Base-by-base conservation (phyloP, 306 rosid species). In the Lupinus albus region DNA sequence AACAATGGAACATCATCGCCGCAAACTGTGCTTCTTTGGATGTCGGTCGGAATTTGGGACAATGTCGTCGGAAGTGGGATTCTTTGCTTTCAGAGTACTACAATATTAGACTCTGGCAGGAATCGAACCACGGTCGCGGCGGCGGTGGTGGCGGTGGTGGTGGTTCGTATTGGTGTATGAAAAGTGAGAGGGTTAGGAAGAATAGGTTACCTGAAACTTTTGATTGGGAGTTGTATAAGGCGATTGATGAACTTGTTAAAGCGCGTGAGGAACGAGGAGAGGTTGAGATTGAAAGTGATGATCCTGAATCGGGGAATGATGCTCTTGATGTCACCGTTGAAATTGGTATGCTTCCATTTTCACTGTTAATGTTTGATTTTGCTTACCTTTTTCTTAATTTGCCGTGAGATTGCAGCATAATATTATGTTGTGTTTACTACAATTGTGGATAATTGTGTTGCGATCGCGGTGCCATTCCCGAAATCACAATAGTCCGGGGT, bases 21-120 rank as follows among this genome's bases (percentile, higher is more conserved):
- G 70, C 70, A 21, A 87, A 87, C 21, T 92, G 96, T 20, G 65
- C 74, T 36, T 60, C 78, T 2, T 59, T 84, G 51, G 90, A 84
- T 41, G 88, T 88, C 5, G 59, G 41, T 1, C 87, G 95, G 72
- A 73, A 54, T 32, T 63, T 78, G 68, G 60, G 76, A 50, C 92
- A 91, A 80, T 88, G 84, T 44, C 84, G 97, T 18, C 58, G 92
- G 64, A 84, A 88, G 74, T 91, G 97, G 97, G 84, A 77, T 18
- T 80, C 82, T 12, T 46, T 87, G 65, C 72, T 79, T 2, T 17
- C 66, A 1, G 76, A 70, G 3, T 75, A 75, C 59, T 59, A 65
- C 10, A 53, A 58, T 25, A 72, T 80, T 61, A 44, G 35, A 32
- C 8, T 48, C 1, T 80, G 70, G 81, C 76, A 80, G 63, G 4